phyloP scores from a whole-genome alignment of 179 eudicot genomes.

The Beta corolliflora region DNA sequence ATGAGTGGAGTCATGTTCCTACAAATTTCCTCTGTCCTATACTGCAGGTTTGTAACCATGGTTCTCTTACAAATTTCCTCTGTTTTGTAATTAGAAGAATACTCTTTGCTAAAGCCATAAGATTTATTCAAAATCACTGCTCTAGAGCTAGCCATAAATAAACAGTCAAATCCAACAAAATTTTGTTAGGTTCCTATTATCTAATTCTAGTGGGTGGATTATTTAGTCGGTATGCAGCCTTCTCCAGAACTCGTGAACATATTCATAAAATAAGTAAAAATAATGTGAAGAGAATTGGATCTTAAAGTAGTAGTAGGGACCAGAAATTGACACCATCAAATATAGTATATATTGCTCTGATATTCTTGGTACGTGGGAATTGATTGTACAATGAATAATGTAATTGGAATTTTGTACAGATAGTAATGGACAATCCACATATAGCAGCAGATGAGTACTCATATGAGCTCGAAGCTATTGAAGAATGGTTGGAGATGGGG shows the following conservation, averaged over 20 bases:
- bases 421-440: slow-evolving; percentile 71
- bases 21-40: slow-evolving; percentile 69
- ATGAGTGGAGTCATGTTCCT: slow-evolving; percentile 46
- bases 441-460: slow-evolving; percentile 80
- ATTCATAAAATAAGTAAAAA: not conserved
- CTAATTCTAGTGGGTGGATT: too few relatives aligned
- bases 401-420: slow-evolving; percentile 39
- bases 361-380: not conserved
- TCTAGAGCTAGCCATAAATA: too few relatives aligned
- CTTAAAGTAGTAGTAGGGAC: too few relatives aligned
- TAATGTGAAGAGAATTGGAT: too few relatives aligned
- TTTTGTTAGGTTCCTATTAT: too few relatives aligned
- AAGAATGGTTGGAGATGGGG: slow-evolving; percentile 66
- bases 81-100: not conserved
- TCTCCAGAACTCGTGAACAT: not conserved
- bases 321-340: too few relatives aligned
- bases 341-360: too few relatives aligned
- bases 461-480: slow-evolving; percentile 72
- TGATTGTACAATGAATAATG: not conserved
- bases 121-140: too few relatives aligned
- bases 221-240: too few relatives aligned
- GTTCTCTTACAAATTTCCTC: not conserved
- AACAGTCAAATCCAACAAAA: too few relatives aligned
- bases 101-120: too few relatives aligned
- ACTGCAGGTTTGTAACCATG: slow-evolving; percentile 43